Conservation (phyloP, 371 early-diverging fungal species). For the Mucor lusitanicus region DNA sequence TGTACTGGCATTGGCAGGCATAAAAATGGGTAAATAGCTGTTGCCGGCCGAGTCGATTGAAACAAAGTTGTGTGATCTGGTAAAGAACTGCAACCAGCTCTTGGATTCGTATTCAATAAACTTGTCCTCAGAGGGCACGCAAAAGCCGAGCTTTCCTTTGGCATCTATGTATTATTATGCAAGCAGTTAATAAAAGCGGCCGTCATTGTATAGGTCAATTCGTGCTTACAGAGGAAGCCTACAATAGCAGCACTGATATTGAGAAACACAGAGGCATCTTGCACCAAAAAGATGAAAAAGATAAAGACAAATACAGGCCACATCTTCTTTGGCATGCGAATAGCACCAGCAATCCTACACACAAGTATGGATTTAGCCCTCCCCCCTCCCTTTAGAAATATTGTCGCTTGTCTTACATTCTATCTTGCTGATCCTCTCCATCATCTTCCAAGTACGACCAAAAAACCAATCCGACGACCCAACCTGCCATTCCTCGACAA, state of each 20-base stretch:
- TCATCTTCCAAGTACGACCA: conserved; percentile 23
- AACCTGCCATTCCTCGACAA: conserved; percentile 25
- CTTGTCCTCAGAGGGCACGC: conserved; percentile 17
- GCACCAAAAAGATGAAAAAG: conserved; percentile 27
- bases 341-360: conserved; percentile 28
- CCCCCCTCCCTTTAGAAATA: background rate
- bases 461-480: conserved; percentile 28
- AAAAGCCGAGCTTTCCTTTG: conserved; percentile 5
- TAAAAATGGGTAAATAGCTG: conserved; percentile 24
- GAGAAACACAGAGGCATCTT: conserved; percentile 21
- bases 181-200: background rate
- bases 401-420: conserved; percentile 15
- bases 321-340: conserved; percentile 25
- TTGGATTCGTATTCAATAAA: conserved; percentile 14
- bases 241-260: conserved; percentile 15
- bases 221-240: conserved; percentile 24
- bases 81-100: conserved; percentile 13
- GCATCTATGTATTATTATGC: conserved; percentile 9
- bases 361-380: background rate
- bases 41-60: conserved; percentile 10
- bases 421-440: conserved; percentile 11
- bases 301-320: conserved; percentile 25
- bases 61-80: conserved; percentile 18
- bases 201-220: background rate
- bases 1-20: background rate